Evolutionary conservation across 768 basidiomycete species (phyloP), one percentile per base, ranked within the genome.

Genomic region (Chiua virens): DNA sequence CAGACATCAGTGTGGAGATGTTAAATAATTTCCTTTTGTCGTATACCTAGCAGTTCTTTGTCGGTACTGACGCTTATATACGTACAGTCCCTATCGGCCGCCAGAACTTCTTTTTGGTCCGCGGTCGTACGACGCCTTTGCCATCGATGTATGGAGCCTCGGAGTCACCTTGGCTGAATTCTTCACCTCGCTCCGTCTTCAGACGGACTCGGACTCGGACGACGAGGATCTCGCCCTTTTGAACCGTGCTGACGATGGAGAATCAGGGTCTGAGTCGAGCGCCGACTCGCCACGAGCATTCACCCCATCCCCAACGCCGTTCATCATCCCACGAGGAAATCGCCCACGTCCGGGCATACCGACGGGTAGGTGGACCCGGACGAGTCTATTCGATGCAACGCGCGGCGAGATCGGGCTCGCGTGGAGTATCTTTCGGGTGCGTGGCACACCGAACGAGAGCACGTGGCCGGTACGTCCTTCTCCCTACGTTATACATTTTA

Each of bases 81-180:
- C 7, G 39, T 6, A 2, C 54, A 95, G 93, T 9, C 78, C 86
- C 0, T 94, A 93, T 64, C 84, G 92, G 20, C 87, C 94, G 0
- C 93, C 93, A 0, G 95, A 98, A 64, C 79, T 97, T 1, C 77
- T 98, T 17, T 96, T 96, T 52, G 87, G 86, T 0, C 72, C 86
- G 0, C 72, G 76, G 17, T 64, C 70, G 13, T 97, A 98, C 69
- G 79, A 89, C 53, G 76, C 90, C 0, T 71, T 73, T 43, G 84
- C 86, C 0, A 72, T 86, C 20, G 95, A 98, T 62, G 70, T 86
- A 6, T 98, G 95, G 95, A 85, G 88, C 42, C 69, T 89, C 4
- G 95, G 93, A 0, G 77, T 78, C 6, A 83, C 85, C 0, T 70
- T 94, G 20, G 81, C 91, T 0, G 84, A 89, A 53, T 85, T 95